Evolutionary conservation across 768 basidiomycete species (phyloP).

Genomic region (Rhizopogon roseolus): DNA sequence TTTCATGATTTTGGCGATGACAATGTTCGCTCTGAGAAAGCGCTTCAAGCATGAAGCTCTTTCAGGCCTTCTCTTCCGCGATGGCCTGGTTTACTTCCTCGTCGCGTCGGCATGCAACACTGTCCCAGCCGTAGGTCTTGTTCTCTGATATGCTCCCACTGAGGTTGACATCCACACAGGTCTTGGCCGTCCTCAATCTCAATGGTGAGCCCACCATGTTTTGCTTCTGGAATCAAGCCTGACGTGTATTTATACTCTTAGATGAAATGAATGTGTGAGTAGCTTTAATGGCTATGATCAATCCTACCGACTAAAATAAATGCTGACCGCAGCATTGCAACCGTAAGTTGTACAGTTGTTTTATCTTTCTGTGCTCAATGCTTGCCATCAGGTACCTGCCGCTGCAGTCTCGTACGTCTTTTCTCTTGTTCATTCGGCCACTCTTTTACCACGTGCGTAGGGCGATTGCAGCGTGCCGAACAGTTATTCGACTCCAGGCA

Average conservation of each 20-base stretch:
- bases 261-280: slow-evolving; percentile 63
- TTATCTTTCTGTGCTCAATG: neutral
- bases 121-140: slow-evolving; percentile 57
- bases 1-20: slow-evolving; percentile 53
- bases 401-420: slow-evolving; percentile 56
- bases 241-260: slow-evolving; percentile 16
- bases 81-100: slow-evolving; percentile 67
- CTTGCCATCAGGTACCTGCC: slow-evolving; percentile 48
- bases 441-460: slow-evolving; percentile 9
- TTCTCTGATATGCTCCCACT: slow-evolving; percentile 2
- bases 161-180: slow-evolving; percentile 24
- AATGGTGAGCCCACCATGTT: slow-evolving; percentile 40
- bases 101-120: slow-evolving; percentile 62
- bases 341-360: slow-evolving; percentile 29
- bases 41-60: slow-evolving; percentile 47
- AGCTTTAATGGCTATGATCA: neutral
- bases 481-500: slow-evolving; percentile 62
- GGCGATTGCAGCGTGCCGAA: slow-evolving; percentile 60
- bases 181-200: slow-evolving; percentile 54
- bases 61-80: slow-evolving; percentile 69
- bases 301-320: neutral
- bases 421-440: slow-evolving; percentile 1
- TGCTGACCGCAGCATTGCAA: slow-evolving; percentile 40
- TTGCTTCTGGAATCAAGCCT: slow-evolving; percentile 1
- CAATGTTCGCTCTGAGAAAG: slow-evolving; percentile 46